These are phyloP conservation scores for Pistacia integerrima DNA, from an alignment of 345 rosid genomes.

Conservation along the genomic window DNA sequence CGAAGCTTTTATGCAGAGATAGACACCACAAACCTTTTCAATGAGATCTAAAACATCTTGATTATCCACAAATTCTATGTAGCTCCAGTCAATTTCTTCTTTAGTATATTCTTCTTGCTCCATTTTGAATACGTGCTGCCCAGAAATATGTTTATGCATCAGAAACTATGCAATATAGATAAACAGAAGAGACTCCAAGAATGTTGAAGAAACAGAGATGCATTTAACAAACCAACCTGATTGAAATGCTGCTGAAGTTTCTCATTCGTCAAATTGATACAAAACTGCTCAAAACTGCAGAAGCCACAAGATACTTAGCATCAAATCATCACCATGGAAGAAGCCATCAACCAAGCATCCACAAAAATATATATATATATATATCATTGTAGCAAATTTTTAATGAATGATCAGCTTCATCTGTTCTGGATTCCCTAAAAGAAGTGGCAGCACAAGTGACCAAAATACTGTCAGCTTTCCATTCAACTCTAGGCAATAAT, in stretches of 20 bases:
- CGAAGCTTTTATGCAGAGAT: conserved; percentile 20
- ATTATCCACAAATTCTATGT: conserved; percentile 95
- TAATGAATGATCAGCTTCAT: conserved; percentile 12
- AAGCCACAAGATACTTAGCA: conserved; percentile 26
- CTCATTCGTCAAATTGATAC: conserved; percentile 98
- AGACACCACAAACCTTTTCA: conserved; percentile 74
- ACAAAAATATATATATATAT: background rate
- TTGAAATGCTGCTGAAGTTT: conserved; percentile 99
- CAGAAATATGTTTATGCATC: conserved; percentile 23
- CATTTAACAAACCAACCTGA: conserved; percentile 64
- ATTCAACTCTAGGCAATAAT: background rate
- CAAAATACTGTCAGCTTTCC: background rate
- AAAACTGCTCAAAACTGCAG: conserved; percentile 98
- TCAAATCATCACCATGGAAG: background rate
- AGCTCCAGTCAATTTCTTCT: conserved; percentile 99
- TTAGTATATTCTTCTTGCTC: conserved; percentile 98
- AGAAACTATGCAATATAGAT: conserved; percentile 19
- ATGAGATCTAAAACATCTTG: conserved; percentile 94
- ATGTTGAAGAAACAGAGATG: conserved; percentile 13
- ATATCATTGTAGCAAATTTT: conserved; percentile 1
- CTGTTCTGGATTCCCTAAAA: conserved; percentile 11
- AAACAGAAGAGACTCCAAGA: conserved; percentile 22
- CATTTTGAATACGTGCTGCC: conserved; percentile 99
- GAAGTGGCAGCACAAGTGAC: background rate
- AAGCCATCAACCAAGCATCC: conserved; percentile 25